Conservation (phyloP, 2,329 filamentous ascomycete species). For the Pseudohalonectria lignicola region DNA sequence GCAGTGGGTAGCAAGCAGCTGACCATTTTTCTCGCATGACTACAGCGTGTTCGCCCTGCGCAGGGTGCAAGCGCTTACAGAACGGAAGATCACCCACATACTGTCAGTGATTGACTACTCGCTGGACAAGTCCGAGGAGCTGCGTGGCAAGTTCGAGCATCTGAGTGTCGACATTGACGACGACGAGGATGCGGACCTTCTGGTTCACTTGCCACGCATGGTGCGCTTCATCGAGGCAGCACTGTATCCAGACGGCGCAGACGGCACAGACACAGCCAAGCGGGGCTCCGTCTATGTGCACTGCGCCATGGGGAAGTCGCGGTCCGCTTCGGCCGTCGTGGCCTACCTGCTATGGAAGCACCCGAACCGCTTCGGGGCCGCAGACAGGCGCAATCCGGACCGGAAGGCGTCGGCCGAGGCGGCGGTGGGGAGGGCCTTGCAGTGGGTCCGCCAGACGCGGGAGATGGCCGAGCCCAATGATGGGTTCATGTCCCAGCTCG, state of each 20-base stretch:
- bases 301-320: conserved; percentile 94
- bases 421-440: conserved; percentile 52
- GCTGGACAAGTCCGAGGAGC: conserved; percentile 26
- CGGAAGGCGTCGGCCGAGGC: conserved; percentile 24
- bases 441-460: conserved; percentile 57
- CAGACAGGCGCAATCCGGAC: conserved; percentile 31
- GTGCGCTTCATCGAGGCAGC: conserved; percentile 77
- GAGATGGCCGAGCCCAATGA: conserved; percentile 79
- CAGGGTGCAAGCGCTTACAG: conserved; percentile 56
- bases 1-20: no score
- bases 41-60: conserved; percentile 68
- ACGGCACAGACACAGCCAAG: neutral
- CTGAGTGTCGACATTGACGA: conserved; percentile 81
- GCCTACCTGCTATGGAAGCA: conserved; percentile 73
- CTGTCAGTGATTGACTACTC: conserved; percentile 59
- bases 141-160: conserved; percentile 49
- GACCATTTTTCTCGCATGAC: no score
- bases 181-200: conserved; percentile 76
- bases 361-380: conserved; percentile 36
- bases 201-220: conserved; percentile 67
- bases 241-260: conserved; percentile 26
- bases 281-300: conserved; percentile 41
- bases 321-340: conserved; percentile 73
- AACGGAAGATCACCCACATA: conserved; percentile 76
- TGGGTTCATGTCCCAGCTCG: conserved; percentile 83